phyloP scores from a whole-genome alignment of 371 early-diverging fungal genomes.

The Haplosporangium sp. region DNA sequence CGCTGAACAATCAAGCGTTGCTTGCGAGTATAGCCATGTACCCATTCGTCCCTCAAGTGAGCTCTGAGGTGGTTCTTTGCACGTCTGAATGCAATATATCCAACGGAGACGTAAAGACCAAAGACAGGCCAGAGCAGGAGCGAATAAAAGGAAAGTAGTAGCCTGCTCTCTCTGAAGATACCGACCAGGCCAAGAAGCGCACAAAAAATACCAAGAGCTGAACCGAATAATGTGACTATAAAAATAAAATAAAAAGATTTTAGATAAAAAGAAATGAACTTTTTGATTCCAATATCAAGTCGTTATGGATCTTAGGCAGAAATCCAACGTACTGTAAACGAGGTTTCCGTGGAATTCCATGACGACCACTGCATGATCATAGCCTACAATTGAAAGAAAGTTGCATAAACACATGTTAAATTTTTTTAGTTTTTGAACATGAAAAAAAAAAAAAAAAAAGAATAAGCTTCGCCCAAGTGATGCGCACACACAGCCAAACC shows the following conservation, averaged over 20 bases:
- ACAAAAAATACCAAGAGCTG: conserved; percentile 19
- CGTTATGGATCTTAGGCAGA: background rate
- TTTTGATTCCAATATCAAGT: conserved; percentile 2
- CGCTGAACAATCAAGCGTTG: conserved; percentile 50
- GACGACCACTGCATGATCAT: conserved; percentile 34
- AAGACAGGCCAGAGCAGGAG: conserved; percentile 69
- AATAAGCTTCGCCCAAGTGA: background rate
- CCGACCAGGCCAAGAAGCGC: conserved; percentile 65
- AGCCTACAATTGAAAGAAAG: conserved; percentile 12
- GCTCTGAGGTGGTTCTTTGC: conserved; percentile 39
- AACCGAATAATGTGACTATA: conserved; percentile 36
- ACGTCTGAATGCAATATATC: conserved; percentile 66
- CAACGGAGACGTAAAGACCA: conserved; percentile 65
- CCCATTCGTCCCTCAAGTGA: conserved; percentile 40
- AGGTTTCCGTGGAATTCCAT: conserved; percentile 45
- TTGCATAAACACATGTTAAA: background rate
- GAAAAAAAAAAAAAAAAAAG: background rate
- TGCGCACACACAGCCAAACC: background rate
- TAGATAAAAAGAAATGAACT: background rate
- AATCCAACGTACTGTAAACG: conserved; percentile 32
- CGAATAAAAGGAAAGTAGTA: conserved; percentile 62
- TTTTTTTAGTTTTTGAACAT: background rate
- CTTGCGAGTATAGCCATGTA: conserved; percentile 28
- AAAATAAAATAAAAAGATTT: background rate
- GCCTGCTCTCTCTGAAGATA: conserved; percentile 66